phyloP scores from a whole-genome alignment of 495 filamentous ascomycete genomes.

The Xylaria nigripes region DNA sequence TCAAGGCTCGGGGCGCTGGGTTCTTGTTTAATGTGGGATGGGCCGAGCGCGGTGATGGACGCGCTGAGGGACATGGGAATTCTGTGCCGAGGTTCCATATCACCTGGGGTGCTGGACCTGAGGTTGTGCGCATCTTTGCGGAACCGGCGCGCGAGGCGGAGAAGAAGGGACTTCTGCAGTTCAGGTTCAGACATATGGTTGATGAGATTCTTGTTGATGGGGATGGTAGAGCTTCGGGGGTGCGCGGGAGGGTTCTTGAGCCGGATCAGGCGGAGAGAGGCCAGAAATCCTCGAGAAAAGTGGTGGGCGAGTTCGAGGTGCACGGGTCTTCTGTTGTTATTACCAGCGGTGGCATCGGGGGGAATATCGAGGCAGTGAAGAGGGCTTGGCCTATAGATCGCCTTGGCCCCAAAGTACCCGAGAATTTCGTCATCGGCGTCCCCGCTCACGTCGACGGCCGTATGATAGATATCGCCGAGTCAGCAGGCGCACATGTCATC shows the following conservation, averaged over 20 bases:
- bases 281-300: conserved; percentile 33
- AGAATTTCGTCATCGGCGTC: conserved; percentile 43
- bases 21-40: conserved; percentile 41
- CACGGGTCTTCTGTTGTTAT: conserved; percentile 37
- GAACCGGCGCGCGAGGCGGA: conserved; percentile 40
- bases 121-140: conserved; percentile 41
- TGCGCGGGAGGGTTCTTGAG: conserved; percentile 40
- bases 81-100: conserved; percentile 45
- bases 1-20: conserved; percentile 36
- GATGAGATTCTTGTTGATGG: conserved; percentile 42
- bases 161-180: conserved; percentile 39
- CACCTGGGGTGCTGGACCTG: conserved; percentile 46
- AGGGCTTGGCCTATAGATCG: conserved; percentile 39
- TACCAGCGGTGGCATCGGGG: conserved; percentile 42
- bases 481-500: conserved; percentile 37
- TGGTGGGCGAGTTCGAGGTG: conserved; percentile 38
- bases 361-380: conserved; percentile 44
- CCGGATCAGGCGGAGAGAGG: conserved; percentile 33
- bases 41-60: conserved; percentile 44
- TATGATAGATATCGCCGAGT: conserved; percentile 43
- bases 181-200: conserved; percentile 41
- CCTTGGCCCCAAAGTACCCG: conserved; percentile 37
- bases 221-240: conserved; percentile 38
- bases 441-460: conserved; percentile 46
- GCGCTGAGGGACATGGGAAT: conserved; percentile 44